Evolutionary conservation across 805 yeast genomes (phyloP).

Genomic region (Pichia cabralensis): DNA sequence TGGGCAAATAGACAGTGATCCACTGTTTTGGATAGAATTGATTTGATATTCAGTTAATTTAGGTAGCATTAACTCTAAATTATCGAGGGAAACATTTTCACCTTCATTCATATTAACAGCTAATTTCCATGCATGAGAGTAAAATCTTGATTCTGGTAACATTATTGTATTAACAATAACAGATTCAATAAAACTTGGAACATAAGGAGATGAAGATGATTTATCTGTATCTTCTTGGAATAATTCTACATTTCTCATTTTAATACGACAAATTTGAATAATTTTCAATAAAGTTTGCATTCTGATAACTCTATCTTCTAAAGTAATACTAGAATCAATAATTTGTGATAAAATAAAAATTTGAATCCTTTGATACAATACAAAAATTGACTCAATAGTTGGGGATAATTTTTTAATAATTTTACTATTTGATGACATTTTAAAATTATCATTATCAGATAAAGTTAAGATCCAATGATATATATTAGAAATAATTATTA

Average conservation of each 20-base stretch:
- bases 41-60: constrained; percentile 3
- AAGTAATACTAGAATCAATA: constrained; percentile 47
- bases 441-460: constrained; percentile 25
- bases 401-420: constrained; percentile 49
- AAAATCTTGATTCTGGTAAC: constrained; percentile 71
- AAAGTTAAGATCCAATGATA: constrained; percentile 61
- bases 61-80: constrained; percentile 16
- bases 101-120: constrained; percentile 29
- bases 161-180: constrained; percentile 65
- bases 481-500: constrained; percentile 53
- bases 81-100: constrained; percentile 10
- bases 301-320: constrained; percentile 50
- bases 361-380: constrained; percentile 57
- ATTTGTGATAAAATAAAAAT: constrained; percentile 56
- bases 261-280: constrained; percentile 52
- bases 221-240: constrained; percentile 26
- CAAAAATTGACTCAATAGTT: constrained; percentile 55
- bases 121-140: constrained; percentile 57
- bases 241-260: constrained; percentile 50
- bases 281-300: constrained; percentile 62
- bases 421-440: constrained; percentile 1
- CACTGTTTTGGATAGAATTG: constrained; percentile 21
- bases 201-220: constrained; percentile 30
- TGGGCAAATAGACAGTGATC: constrained; percentile 60
- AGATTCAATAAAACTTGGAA: constrained; percentile 82